Evolutionary conservation across 495 filamentous ascomycete species (phyloP).

Genomic region (Immersiella caudata): DNA sequence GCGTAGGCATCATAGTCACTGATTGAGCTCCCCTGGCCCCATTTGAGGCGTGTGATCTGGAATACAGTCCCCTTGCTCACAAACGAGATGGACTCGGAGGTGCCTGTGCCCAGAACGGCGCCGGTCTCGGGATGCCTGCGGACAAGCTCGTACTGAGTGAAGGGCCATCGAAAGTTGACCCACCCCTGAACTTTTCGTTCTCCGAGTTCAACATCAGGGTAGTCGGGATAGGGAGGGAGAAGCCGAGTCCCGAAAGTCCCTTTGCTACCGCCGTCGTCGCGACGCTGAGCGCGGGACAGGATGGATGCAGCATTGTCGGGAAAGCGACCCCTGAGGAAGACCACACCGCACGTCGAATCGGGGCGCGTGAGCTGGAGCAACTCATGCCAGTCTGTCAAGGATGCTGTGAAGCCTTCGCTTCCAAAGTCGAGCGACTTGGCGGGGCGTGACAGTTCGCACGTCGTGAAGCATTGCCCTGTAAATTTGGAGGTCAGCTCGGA

Average conservation of each 20-base stretch:
- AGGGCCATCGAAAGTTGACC: conserved; percentile 28
- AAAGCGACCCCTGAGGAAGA: conserved; percentile 19
- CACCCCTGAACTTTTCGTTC: conserved; percentile 23
- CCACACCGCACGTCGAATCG: conserved; percentile 22
- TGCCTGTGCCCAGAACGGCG: conserved; percentile 11
- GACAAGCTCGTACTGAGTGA: conserved; percentile 21
- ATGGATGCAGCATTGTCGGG: conserved; percentile 24
- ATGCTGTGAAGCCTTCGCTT: conserved; percentile 23
- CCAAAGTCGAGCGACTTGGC: conserved; percentile 26
- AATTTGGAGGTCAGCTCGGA: not conserved
- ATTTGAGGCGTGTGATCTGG: conserved; percentile 24
- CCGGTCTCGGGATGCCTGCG: not conserved
- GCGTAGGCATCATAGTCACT: conserved; percentile 6
- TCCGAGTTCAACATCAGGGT: conserved; percentile 14
- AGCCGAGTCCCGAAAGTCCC: conserved; percentile 19
- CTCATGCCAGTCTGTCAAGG: conserved; percentile 24
- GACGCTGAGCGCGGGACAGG: conserved; percentile 21
- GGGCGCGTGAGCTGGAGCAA: conserved; percentile 24
- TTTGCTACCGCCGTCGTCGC: conserved; percentile 12
- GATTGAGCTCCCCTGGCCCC: conserved; percentile 19
- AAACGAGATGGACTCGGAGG: conserved; percentile 23
- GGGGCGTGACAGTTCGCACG: conserved; percentile 14
- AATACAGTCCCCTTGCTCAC: conserved; percentile 15
- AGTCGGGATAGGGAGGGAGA: not conserved
- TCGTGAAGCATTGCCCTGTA: conserved; percentile 25